Base-by-base conservation (phyloP, 768 basidiomycete species). In the Saitozyma sp. region DNA sequence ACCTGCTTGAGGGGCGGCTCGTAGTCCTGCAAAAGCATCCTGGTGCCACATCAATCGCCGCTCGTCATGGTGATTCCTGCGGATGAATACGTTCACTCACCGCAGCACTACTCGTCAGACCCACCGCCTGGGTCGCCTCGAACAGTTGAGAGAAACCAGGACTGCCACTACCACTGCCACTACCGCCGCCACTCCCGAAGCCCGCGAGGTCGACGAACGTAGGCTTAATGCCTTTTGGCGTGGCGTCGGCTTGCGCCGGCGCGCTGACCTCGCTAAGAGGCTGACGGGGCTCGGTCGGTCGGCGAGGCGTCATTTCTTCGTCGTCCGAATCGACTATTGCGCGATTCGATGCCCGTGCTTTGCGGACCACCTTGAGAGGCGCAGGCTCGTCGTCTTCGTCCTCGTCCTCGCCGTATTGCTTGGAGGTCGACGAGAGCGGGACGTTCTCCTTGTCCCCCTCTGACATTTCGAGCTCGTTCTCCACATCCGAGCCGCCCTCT, bases 111-210 rank as follows among this genome's bases (percentile, higher is more conserved):
- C 14, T 8, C 8, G 16, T 39, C 39, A 9, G 49, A 41, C 3
- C 20, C 46, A 20, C 62, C 59, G 51, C 58, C 54, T 76, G 77
- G 9, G 75, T 78, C 2, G 59, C 62, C 8, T 67, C 75, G 49
- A 78, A 78, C n/a, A 78, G 58, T 59, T 76, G 75, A 10, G 73
- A 74, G 58, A 78, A 78, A 29, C 29, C 29, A 29, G 29, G 29
- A 29, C 29, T 29, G 29, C 29, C 29, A 29, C 29, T 29, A 29
- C 29, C 29, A 29, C 29, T 29, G 29, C 29, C 29, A 29, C 29
- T 5, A 8, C 75, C 77, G 3, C 66, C 73, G 7, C 56, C 61
- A 48, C 57, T 58, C 5, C 65, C 68, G 17, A 69, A 69, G 9
- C 70, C 76, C 54, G 46, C 70, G 2, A 74, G 56, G 50, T 69